Evolutionary conservation across 2,329 filamentous ascomycete genomes (phyloP), one percentile per base, ranked within the genome.

Genomic region (Penicillium brevicompactum): DNA sequence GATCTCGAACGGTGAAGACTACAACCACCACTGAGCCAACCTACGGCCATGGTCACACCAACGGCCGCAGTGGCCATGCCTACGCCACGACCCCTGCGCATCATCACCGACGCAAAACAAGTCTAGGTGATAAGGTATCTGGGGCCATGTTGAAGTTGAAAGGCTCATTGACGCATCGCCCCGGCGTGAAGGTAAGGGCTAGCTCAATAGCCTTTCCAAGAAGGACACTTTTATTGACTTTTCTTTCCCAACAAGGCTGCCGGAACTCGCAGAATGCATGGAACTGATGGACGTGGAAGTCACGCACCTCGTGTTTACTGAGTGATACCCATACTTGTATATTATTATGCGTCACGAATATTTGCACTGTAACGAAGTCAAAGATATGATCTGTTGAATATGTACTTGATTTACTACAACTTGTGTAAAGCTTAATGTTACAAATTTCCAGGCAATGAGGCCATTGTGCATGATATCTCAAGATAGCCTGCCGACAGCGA

Each of bases 81-180:
- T 37, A 50, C 31, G 32, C 24, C 18, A 14, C 27, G 5, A 18
- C 52, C 2, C 18, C 47, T 24, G 30, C 32, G 5, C 52, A 76
- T 58, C 86, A 88, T 69, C 88, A 90, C 51, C 83, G 84, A 70
- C 85, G 89, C 67, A 84, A 87, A 66, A 81, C 84, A 3, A 84
- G 81, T 38, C 78, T 92, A 61, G 87, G 87, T 45, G 90, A 93
- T 77, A 93, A 92, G 75, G 82, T 93, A 64, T 87, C 83, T 47
- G 90, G 90, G 16, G 89, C 89, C 0, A 78, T 93, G 71, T 80
- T 90, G 77, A 90, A 84, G 78, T 74, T 93, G 60, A 86, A 85
- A 73, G 90, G 90, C 7, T 84, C 79, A 51, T 69, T 93, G 54
- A 92, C 87, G 1, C 74, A 84, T 46, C 80, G 85, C 40, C 87